These are phyloP conservation scores for Bathelium albidoporum DNA, from an alignment of 495 filamentous ascomycete species.

Conservation along the genomic window DNA sequence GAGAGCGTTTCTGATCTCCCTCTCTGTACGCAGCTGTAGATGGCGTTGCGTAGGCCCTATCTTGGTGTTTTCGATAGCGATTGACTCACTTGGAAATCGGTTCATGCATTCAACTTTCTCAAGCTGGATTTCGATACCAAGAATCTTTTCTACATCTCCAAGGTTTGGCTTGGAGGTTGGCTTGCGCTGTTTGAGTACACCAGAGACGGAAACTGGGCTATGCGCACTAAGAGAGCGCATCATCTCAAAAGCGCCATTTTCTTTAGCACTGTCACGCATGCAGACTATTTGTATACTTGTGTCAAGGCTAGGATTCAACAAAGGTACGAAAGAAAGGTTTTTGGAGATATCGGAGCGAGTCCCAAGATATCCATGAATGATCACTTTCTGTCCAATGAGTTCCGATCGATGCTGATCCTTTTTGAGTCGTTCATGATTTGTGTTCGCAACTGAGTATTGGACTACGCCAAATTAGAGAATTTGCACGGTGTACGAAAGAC, in stretches of 20 bases:
- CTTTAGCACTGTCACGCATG: conserved; percentile 15
- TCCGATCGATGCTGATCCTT: background rate
- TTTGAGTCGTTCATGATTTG: background rate
- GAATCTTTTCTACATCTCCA: conserved; percentile 23
- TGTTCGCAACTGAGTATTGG: background rate
- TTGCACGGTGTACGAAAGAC: background rate
- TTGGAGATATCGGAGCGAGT: conserved; percentile 51
- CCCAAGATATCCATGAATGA: conserved; percentile 64
- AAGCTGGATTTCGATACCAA: conserved; percentile 51
- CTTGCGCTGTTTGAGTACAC: conserved; percentile 7
- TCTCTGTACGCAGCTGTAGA: conserved; percentile 69
- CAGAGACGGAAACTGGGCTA: conserved; percentile 1
- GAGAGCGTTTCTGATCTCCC: conserved; percentile 51
- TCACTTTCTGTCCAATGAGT: conserved; percentile 41
- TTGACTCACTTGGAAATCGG: conserved; percentile 62
- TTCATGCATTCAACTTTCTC: conserved; percentile 60
- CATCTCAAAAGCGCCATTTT: conserved; percentile 2
- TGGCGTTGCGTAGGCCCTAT: conserved; percentile 69
- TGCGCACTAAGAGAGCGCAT: background rate
- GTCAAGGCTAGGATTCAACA: conserved; percentile 34
- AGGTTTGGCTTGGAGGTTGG: conserved; percentile 8
- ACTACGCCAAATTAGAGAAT: background rate
- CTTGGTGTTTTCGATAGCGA: conserved; percentile 57
- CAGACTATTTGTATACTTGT: conserved; percentile 18
- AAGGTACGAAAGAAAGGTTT: conserved; percentile 56